These are phyloP conservation scores for Verticillium longisporum DNA, from an alignment of 2,329 filamentous ascomycete genomes.

Conservation along the genomic window DNA sequence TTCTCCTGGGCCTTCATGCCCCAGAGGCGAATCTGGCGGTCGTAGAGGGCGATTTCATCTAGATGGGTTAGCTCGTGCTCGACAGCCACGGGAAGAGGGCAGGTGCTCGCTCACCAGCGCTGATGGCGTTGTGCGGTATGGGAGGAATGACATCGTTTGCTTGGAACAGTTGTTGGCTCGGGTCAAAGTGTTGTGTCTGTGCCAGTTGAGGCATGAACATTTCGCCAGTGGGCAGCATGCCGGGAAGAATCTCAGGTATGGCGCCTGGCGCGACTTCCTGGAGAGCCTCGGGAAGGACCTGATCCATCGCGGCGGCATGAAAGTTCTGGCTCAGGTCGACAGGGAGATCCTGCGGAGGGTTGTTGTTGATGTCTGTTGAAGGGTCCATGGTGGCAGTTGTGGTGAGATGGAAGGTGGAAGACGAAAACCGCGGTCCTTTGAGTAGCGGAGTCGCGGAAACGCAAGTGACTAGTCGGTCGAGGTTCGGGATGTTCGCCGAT, in stretches of 20 bases:
- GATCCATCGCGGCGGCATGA: conserved; percentile 9
- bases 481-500: neutral
- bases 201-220: conserved; percentile 11
- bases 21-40: conserved; percentile 96
- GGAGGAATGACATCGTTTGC: conserved; percentile 10
- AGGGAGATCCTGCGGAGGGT: neutral
- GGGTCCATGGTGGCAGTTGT: neutral
- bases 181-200: neutral
- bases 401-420: neutral
- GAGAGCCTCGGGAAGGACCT: conserved; percentile 11
- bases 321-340: neutral
- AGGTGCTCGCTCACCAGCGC: conserved; percentile 16
- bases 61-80: conserved; percentile 3
- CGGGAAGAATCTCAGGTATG: conserved; percentile 11
- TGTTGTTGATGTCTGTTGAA: neutral
- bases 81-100: neutral
- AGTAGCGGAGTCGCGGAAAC: neutral
- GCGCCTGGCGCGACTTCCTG: conserved; percentile 11
- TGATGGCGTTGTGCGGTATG: conserved; percentile 16
- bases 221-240: conserved; percentile 9
- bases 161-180: conserved; percentile 5
- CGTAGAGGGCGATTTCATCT: conserved; percentile 97
- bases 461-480: neutral
- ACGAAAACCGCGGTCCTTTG: neutral
- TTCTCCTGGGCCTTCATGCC: conserved; percentile 91